Evolutionary conservation across 441 rosid genomes (phyloP).

Genomic region (Theobroma grandiflorum): DNA sequence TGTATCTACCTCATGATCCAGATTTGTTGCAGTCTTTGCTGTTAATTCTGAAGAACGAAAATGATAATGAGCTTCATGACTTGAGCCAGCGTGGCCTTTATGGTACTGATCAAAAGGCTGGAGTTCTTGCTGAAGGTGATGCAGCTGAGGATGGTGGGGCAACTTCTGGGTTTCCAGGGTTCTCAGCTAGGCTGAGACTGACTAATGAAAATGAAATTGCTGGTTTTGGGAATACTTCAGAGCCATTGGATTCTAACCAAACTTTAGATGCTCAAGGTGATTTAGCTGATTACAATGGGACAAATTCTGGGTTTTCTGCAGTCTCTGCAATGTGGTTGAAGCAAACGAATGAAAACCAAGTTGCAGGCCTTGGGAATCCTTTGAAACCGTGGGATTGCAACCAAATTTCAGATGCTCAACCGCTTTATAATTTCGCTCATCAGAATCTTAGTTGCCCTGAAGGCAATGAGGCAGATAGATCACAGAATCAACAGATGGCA

Average conservation of each 20-base stretch:
- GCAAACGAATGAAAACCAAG: slow-evolving; percentile 7
- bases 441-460: slow-evolving; percentile 15
- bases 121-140: background rate
- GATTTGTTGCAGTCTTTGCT: slow-evolving; percentile 38
- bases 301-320: background rate
- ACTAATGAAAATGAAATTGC: slow-evolving; percentile 17
- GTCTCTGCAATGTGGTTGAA: background rate
- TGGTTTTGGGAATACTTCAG: slow-evolving; percentile 2
- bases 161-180: background rate
- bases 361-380: slow-evolving; percentile 8
- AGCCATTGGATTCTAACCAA: slow-evolving; percentile 18
- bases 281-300: background rate
- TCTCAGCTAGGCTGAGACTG: background rate
- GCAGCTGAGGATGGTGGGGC: background rate
- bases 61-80: slow-evolving; percentile 3
- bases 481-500: slow-evolving; percentile 25
- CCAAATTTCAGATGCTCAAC: slow-evolving; percentile 16
- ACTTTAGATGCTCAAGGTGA: slow-evolving; percentile 8
- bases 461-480: slow-evolving; percentile 13
- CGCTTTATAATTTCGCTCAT: background rate
- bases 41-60: slow-evolving; percentile 26
- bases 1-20: slow-evolving; percentile 41
- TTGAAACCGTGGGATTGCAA: slow-evolving; percentile 9
- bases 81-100: slow-evolving; percentile 1
- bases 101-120: background rate